Conservation (phyloP, 164 flowering plant species). For the Stephania japonica region DNA sequence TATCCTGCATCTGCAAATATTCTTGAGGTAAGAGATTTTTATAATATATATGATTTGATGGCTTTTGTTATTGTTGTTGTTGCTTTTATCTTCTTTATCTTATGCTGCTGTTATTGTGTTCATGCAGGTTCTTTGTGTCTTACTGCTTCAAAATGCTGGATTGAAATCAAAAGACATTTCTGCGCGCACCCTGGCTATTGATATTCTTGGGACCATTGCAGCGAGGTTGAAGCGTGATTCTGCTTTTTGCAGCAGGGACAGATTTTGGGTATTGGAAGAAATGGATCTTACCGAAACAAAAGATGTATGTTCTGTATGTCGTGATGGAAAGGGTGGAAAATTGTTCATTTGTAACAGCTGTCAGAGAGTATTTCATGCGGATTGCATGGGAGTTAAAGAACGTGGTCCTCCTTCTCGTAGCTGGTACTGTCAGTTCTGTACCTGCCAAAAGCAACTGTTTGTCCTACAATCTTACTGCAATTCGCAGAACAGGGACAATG, state of each 20-base stretch:
- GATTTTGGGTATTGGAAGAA: conserved; percentile 69
- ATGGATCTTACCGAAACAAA: conserved; percentile 29
- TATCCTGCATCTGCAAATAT: conserved; percentile 87
- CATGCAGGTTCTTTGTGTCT: conserved; percentile 91
- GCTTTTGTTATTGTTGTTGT: background rate
- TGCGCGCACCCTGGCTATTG: conserved; percentile 87
- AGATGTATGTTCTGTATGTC: conserved; percentile 68
- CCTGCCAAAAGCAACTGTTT: conserved; percentile 68
- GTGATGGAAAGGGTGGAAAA: conserved; percentile 47
- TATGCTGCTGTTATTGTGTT: conserved; percentile 10
- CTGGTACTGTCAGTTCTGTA: conserved; percentile 70
- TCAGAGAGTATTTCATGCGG: conserved; percentile 70
- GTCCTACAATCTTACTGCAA: conserved; percentile 65
- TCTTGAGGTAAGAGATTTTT: conserved; percentile 54
- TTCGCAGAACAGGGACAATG: conserved; percentile 42
- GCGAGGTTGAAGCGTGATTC: conserved; percentile 89
- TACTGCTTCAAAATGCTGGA: conserved; percentile 94
- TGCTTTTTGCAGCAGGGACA: conserved; percentile 46
- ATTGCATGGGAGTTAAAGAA: conserved; percentile 71
- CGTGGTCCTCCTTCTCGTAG: conserved; percentile 38
- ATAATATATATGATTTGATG: background rate
- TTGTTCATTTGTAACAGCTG: conserved; percentile 60
- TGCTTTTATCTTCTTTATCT: background rate
- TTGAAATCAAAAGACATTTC: conserved; percentile 82
- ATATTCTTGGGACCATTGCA: conserved; percentile 88